phyloP scores from a whole-genome alignment of 352 stramenopile species.

The Globisporangium paddicum region DNA sequence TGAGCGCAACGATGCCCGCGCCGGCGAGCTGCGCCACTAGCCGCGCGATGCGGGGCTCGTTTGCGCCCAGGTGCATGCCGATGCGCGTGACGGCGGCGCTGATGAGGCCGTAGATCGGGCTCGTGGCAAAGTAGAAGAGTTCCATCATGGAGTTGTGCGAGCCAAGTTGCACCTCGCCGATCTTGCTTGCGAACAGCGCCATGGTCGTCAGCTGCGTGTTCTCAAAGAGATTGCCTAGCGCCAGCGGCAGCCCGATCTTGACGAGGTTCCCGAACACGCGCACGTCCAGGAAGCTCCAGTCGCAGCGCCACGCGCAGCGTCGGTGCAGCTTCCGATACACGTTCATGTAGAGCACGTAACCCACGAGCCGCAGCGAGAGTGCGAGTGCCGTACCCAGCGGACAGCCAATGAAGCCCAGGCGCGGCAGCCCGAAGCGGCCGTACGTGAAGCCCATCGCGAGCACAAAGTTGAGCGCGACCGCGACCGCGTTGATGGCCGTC shows the following conservation, averaged over 20 bases:
- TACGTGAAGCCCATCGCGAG: conserved; percentile 65
- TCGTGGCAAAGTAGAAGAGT: conserved; percentile 79
- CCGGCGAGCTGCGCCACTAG: conserved; percentile 53
- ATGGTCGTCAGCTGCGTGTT: conserved; percentile 79
- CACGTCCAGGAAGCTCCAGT: conserved; percentile 41
- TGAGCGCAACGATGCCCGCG: conserved; percentile 37
- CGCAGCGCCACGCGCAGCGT: conserved; percentile 51
- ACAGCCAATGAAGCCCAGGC: conserved; percentile 72
- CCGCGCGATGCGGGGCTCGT: conserved; percentile 31
- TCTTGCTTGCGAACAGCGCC: conserved; percentile 61
- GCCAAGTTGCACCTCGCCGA: conserved; percentile 68
- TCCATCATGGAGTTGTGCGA: conserved; percentile 86
- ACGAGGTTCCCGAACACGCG: conserved; percentile 43
- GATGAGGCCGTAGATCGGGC: conserved; percentile 67
- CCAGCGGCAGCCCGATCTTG: conserved; percentile 46
- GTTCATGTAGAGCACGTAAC: conserved; percentile 72
- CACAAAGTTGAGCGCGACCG: conserved; percentile 57
- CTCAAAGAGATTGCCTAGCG: conserved; percentile 64
- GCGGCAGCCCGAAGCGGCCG: conserved; percentile 46
- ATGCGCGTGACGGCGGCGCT: conserved; percentile 60
- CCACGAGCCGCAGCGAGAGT: conserved; percentile 41
- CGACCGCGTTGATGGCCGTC: conserved; percentile 47
- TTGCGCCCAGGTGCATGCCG: conserved; percentile 53
- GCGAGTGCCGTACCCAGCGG: conserved; percentile 63
- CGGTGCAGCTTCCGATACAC: conserved; percentile 42